Evolutionary conservation across 108 stramenopile species (phyloP).

Genomic region (Aurantiochytrium sp.): DNA sequence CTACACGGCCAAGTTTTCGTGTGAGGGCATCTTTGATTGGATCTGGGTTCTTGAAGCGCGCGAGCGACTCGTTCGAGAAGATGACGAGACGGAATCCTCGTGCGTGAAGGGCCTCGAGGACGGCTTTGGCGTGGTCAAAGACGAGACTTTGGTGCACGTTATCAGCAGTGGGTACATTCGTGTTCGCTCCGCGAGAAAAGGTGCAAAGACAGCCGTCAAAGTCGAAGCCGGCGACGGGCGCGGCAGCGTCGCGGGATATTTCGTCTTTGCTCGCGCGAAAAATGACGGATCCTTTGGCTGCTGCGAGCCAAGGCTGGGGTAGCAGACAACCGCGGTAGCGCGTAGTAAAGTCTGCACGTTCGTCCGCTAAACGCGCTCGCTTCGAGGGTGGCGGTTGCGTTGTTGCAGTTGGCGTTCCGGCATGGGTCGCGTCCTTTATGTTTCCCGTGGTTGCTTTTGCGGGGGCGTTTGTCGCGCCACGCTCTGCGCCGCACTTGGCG

Average conservation of each 20-base stretch:
- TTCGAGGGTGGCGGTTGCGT: neutral
- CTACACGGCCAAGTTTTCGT: neutral
- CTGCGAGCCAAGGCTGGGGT: neutral
- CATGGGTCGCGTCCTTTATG: neutral
- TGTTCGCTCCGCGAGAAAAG: neutral
- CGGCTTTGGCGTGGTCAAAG: neutral
- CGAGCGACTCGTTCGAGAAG: neutral
- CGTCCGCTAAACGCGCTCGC: neutral
- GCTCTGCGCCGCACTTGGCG: neutral
- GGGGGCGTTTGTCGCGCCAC: neutral
- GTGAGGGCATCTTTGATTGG: neutral
- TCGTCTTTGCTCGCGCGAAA: neutral
- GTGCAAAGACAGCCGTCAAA: neutral
- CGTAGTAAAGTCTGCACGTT: neutral
- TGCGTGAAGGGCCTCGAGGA: neutral
- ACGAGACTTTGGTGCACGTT: neutral
- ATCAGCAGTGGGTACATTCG: neutral
- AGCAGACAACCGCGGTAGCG: neutral
- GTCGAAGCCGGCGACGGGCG: neutral
- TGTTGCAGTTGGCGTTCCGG: neutral
- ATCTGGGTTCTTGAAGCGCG: neutral
- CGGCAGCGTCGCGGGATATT: neutral
- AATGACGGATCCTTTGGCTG: neutral
- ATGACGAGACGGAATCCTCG: neutral
- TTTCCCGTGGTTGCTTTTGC: neutral